These are phyloP conservation scores for Talaromyces wortmannii DNA, from an alignment of 495 filamentous ascomycete species.

Conservation along the genomic window DNA sequence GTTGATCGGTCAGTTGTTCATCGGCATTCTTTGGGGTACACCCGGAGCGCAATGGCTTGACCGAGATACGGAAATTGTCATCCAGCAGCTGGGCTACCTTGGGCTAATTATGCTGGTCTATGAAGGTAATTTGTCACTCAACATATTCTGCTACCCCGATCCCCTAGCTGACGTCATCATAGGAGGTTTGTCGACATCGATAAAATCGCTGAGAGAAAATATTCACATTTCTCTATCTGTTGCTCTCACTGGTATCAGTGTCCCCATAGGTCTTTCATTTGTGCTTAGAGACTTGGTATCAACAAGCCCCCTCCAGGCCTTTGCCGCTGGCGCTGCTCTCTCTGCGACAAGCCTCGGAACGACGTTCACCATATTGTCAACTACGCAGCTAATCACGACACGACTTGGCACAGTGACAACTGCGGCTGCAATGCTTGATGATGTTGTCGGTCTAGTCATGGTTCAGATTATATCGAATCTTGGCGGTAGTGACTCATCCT, in stretches of 20 bases:
- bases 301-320: conserved; percentile 52
- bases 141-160: conserved; percentile 9
- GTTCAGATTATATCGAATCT: conserved; percentile 57
- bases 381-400: conserved; percentile 47
- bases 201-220: conserved; percentile 52
- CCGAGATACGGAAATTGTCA: conserved; percentile 38
- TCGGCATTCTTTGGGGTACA: conserved; percentile 64
- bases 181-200: conserved; percentile 62
- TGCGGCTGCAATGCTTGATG: conserved; percentile 76
- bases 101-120: conserved; percentile 71
- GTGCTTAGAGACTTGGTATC: conserved; percentile 34
- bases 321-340: conserved; percentile 70
- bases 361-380: conserved; percentile 65
- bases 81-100: conserved; percentile 69
- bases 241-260: conserved; percentile 55
- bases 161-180: conserved; percentile 54
- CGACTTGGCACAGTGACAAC: conserved; percentile 63
- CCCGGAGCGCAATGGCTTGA: conserved; percentile 52
- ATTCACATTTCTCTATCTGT: conserved; percentile 50
- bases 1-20: conserved; percentile 65
- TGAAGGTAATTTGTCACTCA: conserved; percentile 38
- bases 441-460: conserved; percentile 76
- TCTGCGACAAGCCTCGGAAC: conserved; percentile 74
- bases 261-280: conserved; percentile 66
- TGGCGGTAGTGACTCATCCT: conserved; percentile 19